Base-by-base conservation (phyloP, 116 monocot species). In the Cymodocea nodosa region DNA sequence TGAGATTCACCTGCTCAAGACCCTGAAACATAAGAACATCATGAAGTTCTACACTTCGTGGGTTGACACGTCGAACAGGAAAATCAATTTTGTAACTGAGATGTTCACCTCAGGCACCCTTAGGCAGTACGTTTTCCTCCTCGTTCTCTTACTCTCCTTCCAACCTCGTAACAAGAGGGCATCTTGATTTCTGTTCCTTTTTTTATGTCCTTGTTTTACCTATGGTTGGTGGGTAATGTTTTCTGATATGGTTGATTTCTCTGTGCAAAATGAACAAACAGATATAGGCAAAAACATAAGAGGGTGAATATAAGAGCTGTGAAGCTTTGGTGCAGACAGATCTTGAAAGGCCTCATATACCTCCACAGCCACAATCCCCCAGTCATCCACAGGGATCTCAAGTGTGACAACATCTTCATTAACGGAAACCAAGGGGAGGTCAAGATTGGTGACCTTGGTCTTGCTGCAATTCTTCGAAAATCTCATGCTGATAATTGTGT, bases 41-140 rank as follows among this genome's bases (percentile, higher is more conserved):
- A 97, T 97, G 85, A 87, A 90, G 76, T 97, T 97, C 76, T 90
- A 83, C 66, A 81, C 82, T 22, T 97, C 97, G 9, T 97, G 97
- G 97, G 97, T 97, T 53, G 97, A 97, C 57, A 83, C 75, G 40
- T 74, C 91, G 15, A 83, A 77, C 44, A 87, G 84, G 66, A 97
- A 90, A 91, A 87, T 97, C 85, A 97, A 97, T 71, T 97, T 97
- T 71, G 78, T 97, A 74, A 97, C 97, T 23, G 97, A 97, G 73
- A 80, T 97, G 91, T 97, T 97, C 91, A 91, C 91, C 55, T 97
- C 95, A 50, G 95, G 95, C 70, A 90, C 95, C 37, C 95, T 95
- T 25, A 79, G 85, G 56, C 92, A 92, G 92, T 92, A 65, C 80
- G 79, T 64, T 20, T 51, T 49, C 30, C 48, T 40, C 34, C 30